phyloP scores from a whole-genome alignment of 352 stramenopile species.

The Bremia lactucae region DNA sequence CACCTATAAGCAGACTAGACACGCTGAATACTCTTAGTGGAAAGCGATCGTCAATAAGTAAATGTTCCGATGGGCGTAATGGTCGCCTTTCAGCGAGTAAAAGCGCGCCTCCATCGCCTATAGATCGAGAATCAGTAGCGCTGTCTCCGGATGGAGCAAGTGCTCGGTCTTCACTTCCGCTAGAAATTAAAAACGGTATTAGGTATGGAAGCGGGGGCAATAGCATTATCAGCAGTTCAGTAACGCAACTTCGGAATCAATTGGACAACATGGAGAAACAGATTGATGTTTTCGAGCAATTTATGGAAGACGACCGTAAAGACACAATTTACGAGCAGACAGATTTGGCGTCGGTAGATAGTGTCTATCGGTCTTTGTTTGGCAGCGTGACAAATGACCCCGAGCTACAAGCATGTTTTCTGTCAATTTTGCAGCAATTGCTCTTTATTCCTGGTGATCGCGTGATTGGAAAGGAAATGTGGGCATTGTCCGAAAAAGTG shows the following conservation, averaged over 20 bases:
- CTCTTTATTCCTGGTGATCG: conserved; percentile 74
- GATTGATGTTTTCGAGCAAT: conserved; percentile 82
- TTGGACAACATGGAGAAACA: conserved; percentile 84
- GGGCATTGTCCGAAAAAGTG: conserved; percentile 62
- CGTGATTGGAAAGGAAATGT: conserved; percentile 83
- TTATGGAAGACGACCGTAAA: conserved; percentile 83
- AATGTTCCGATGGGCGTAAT: conserved; percentile 11
- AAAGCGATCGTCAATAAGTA: conserved; percentile 15
- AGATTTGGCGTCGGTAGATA: conserved; percentile 58
- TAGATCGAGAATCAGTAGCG: conserved; percentile 25
- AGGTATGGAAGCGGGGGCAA: conserved; percentile 27
- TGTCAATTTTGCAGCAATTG: conserved; percentile 79
- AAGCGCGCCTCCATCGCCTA: conserved; percentile 41
- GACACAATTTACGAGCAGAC: conserved; percentile 79
- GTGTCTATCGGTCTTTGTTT: conserved; percentile 53
- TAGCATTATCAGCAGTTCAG: conserved; percentile 57
- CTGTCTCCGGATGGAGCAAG: conserved; percentile 24
- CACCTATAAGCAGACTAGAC: conserved; percentile 18
- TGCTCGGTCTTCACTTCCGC: conserved; percentile 19
- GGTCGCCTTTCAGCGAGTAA: conserved; percentile 26
- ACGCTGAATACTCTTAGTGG: conserved; percentile 21
- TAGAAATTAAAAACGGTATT: conserved; percentile 11
- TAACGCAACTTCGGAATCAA: conserved; percentile 68
- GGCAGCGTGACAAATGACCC: conserved; percentile 45
- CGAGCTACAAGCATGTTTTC: conserved; percentile 54